Conservation (phyloP, 257 asterid genomes). For the Jaltomata sinuosa region DNA sequence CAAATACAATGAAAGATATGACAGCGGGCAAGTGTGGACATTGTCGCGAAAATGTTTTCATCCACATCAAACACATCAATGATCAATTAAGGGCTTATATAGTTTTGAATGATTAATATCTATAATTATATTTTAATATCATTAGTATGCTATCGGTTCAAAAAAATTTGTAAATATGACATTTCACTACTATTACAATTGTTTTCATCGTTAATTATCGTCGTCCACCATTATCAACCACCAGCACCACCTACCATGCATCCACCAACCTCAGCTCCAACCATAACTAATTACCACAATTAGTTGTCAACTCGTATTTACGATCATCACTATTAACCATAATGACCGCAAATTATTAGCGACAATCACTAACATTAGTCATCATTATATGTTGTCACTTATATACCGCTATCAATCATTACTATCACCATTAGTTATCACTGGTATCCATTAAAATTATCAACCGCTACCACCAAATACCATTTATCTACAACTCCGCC, state of each 20-base stretch:
- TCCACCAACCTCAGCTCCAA: neutral
- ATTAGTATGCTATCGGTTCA: neutral
- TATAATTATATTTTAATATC: neutral
- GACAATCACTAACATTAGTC: too few relatives aligned
- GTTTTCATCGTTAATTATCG: neutral
- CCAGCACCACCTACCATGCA: neutral
- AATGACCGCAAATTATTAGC: neutral
- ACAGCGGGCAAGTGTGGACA: neutral
- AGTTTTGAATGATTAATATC: neutral
- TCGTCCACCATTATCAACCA: neutral
- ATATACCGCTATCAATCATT: too few relatives aligned
- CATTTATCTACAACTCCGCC: neutral
- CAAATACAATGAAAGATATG: neutral
- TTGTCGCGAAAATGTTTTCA: neutral
- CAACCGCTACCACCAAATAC: neutral
- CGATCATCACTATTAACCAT: neutral
- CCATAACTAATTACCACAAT: neutral
- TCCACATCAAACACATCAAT: neutral
- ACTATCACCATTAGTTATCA: too few relatives aligned
- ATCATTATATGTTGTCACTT: too few relatives aligned
- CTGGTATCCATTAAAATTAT: too few relatives aligned
- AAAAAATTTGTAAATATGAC: too few relatives aligned
- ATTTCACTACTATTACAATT: neutral
- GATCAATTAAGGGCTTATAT: neutral
- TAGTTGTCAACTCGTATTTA: neutral